Conservation (phyloP, 1,284 basidiomycete species). For the Cryptococcus hybrid region DNA sequence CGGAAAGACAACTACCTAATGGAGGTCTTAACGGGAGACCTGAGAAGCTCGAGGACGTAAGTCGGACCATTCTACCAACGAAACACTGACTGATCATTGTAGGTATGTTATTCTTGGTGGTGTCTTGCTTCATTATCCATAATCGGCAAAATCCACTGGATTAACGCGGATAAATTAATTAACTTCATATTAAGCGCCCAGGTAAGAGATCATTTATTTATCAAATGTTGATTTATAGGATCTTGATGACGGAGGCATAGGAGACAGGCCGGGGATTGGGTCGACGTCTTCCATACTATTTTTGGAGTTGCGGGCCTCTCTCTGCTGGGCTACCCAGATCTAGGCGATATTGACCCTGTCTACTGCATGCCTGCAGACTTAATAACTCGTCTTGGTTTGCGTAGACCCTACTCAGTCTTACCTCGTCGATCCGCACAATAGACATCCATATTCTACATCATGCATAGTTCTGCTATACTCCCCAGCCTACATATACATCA, state of each 20-base stretch:
- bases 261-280: slow-evolving; percentile 89
- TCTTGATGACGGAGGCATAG: slow-evolving; percentile 84
- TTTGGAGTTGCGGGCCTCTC: slow-evolving; percentile 93
- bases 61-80: slow-evolving; percentile 30
- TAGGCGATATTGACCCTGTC: slow-evolving; percentile 84
- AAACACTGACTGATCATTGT: no score
- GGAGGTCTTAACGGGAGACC: slow-evolving; percentile 95
- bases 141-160: slow-evolving; percentile 73
- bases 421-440: slow-evolving; percentile 16
- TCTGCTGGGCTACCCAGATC: slow-evolving; percentile 79
- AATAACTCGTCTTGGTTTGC: slow-evolving; percentile 65
- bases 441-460: slow-evolving; percentile 11
- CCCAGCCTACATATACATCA: background rate
- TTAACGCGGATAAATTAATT: slow-evolving; percentile 76
- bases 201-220: slow-evolving; percentile 51
- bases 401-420: slow-evolving; percentile 30
- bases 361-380: slow-evolving; percentile 90
- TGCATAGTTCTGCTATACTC: slow-evolving; percentile 6
- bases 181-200: slow-evolving; percentile 96
- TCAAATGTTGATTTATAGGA: slow-evolving; percentile 59
- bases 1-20: slow-evolving; percentile 86
- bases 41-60: slow-evolving; percentile 95
- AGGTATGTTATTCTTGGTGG: slow-evolving; percentile 99
- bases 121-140: slow-evolving; percentile 72
- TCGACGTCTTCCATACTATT: slow-evolving; percentile 92